Evolutionary conservation across 495 filamentous ascomycete genomes (phyloP), one percentile per base, ranked within the genome.

Genomic region (Achaetomiella virescens): DNA sequence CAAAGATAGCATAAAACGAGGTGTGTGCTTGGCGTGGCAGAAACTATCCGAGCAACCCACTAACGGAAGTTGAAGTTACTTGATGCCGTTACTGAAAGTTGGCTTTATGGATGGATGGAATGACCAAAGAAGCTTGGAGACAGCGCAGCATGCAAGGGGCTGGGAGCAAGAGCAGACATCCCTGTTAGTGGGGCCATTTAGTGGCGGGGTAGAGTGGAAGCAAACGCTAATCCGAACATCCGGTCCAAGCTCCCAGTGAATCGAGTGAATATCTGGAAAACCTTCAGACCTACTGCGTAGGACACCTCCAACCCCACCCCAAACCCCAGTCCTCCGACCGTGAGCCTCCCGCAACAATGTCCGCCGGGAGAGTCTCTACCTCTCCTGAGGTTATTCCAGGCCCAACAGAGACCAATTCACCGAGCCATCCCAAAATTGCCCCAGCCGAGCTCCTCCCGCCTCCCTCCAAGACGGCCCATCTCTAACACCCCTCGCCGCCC

Each of bases 401-500:
- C 41, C 0, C 25, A 57, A 44, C 27, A 33, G 50, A 48, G 43
- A 42, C 46, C 62, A 55, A 57, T 58, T 50, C 20, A 51, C 49
- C 29, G 29, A 10, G 10, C 43, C 42, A 12, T 24, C 7, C 18
- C 47, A 18, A 31, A 55, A 59, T 60, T 38, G 43, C 38, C 14
- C 2, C 55, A 52, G 15, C 41, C 27, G 2, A 42, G 33, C 40
- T 24, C 38, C 25, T 20, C 48, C 15, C 53, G 45, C 7, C 10
- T 20, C 15, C 15, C 52, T 25, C 57, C 58, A 18, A 60, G 69
- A 27, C 65, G 71, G 5, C 63, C 61, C 46, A 61, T 76, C 59
- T 70, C 69, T 33, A 61, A 54, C 57, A 63, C 63, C 8, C 59
- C 25, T 0, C 59, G 61, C 27, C 24, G 54, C 41, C 25, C 55